A percentile compares a stretch with the other conserved stretches of the same genome.
These are phyloP conservation scores for Apophysomyces ossiformis DNA, from an alignment of 371 early-diverging fungal genomes.

Conservation along the genomic window DNA sequence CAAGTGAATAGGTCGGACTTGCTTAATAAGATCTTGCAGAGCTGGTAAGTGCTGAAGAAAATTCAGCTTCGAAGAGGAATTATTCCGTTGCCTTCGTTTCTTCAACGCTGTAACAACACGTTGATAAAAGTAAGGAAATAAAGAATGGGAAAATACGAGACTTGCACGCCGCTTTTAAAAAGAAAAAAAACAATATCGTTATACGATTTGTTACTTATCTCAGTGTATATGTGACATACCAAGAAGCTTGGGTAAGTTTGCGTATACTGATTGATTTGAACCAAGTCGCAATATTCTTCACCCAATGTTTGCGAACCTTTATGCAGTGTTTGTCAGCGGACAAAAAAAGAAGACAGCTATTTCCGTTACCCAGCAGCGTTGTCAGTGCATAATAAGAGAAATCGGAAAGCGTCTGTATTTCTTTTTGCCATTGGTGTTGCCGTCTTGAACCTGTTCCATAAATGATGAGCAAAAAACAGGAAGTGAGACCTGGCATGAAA, in stretches of 20 bases:
- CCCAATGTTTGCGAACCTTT: constrained; percentile 86
- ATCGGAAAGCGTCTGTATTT: constrained; percentile 65
- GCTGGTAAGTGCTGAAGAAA: constrained; percentile 23
- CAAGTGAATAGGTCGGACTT: constrained; percentile 70
- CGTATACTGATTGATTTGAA: constrained; percentile 60
- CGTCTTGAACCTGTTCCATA: constrained; percentile 64
- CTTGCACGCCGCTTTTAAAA: constrained; percentile 53
- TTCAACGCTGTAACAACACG: constrained; percentile 53
- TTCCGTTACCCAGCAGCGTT: constrained; percentile 59
- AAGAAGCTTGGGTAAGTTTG: constrained; percentile 55
- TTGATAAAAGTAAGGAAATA: constrained; percentile 65
- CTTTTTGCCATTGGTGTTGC: constrained; percentile 71
- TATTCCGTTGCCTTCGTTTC: constrained; percentile 34
- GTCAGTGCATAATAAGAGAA: constrained; percentile 77
- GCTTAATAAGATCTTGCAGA: constrained; percentile 40
- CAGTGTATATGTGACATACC: constrained; percentile 33
- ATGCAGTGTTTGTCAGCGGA: neutral
- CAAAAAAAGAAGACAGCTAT: neutral
- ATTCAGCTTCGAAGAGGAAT: neutral
- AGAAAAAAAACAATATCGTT: neutral
- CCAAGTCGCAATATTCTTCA: constrained; percentile 92
- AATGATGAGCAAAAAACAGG: neutral
- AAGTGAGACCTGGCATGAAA: neutral
- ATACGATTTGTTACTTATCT: neutral
- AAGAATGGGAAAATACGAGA: constrained; percentile 57